A percentile compares a stretch with the other conserved stretches of the same genome.
phyloP scores from a whole-genome alignment of 805 yeast species.

The Pichia rugopelliculosa region DNA sequence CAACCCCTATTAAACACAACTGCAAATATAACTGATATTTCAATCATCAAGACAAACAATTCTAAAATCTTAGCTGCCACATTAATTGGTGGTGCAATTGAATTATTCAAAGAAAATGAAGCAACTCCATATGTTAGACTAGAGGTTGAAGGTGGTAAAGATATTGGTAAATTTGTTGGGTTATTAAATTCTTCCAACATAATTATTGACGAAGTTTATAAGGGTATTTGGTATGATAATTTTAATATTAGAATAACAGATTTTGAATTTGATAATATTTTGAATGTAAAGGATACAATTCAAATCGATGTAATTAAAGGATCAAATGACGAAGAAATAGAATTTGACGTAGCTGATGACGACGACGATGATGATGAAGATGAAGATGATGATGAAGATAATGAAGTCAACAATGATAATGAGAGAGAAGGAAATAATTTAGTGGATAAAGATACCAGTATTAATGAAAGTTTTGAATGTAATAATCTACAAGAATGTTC shows the following conservation, averaged over 20 bases:
- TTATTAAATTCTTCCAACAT: conserved; percentile 4
- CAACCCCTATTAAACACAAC: conserved; percentile 23
- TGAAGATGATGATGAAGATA: conserved; percentile 9
- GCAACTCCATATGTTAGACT: conserved; percentile 4
- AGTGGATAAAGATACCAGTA: not conserved
- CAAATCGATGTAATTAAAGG: conserved; percentile 22
- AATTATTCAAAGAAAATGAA: conserved; percentile 16
- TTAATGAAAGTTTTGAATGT: conserved; percentile 14
- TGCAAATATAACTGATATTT: conserved; percentile 9
- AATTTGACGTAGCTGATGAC: conserved; percentile 10
- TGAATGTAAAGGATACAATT: conserved; percentile 19
- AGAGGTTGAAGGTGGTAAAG: conserved; percentile 12
- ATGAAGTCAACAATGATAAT: conserved; percentile 6
- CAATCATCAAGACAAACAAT: conserved; percentile 2
- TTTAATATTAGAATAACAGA: conserved; percentile 19
- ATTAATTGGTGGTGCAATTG: conserved; percentile 16
- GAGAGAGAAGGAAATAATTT: conserved; percentile 13
- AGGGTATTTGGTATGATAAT: conserved; percentile 25
- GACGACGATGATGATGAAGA: conserved; percentile 18
- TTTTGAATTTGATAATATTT: conserved; percentile 29
- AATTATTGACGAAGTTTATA: conserved; percentile 7
- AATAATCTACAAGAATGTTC: conserved; percentile 21
- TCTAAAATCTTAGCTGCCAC: conserved; percentile 10
- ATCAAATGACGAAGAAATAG: not conserved
- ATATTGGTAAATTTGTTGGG: conserved; percentile 11